Evolutionary conservation across 139 green algal genomes (phyloP), one percentile per base, ranked within the genome.

Genomic region (Micractinium conductrix): DNA sequence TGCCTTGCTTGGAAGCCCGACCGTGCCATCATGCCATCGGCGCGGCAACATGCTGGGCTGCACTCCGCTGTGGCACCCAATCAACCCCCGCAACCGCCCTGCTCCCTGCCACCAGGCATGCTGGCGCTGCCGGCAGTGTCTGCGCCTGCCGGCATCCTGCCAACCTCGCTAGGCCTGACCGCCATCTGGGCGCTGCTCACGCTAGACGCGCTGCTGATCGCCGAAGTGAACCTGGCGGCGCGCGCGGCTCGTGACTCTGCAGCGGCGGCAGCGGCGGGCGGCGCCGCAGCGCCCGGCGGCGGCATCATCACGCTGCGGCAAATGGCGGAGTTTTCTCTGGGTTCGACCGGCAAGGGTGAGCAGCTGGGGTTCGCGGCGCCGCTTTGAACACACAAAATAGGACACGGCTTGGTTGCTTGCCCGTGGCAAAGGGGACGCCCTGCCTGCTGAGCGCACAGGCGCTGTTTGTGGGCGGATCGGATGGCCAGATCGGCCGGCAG

Each of bases 211-310:
- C 78, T 96, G n/a, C 79, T 95, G 10, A 84, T 96, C 1, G 93
- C 92, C 0, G 93, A 96, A 78, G 92, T 96, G 10, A 96, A 95
- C 79, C 63, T 96, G 35, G 44, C 67, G 37, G 44, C 58, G 55
- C 30, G 70, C 6, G 42, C 71, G 60, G 78, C 55, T 45, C 35
- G 60, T 21, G 12, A 30, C 30, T 40, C 42, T 45, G 62, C 30
- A 19, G 12, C 19, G 45, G 33, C 38, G 62, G 35, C 24, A 62
- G 14, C 35, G 35, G 75, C 75, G 35, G 35, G 35, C 42, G 50
- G 14, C 6, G 76, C 38, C 4, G 76, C 30, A n/a, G 55, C 33
- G 0, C 58, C 76, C 33, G 76, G 30, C 28, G 50, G 72, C 28
- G 85, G 86, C 65, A 86, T 93, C 19, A 72, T 94, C 26, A 91